Base-by-base conservation (phyloP, 306 rosid genomes). In the Trichosanthes cucumerina region DNA sequence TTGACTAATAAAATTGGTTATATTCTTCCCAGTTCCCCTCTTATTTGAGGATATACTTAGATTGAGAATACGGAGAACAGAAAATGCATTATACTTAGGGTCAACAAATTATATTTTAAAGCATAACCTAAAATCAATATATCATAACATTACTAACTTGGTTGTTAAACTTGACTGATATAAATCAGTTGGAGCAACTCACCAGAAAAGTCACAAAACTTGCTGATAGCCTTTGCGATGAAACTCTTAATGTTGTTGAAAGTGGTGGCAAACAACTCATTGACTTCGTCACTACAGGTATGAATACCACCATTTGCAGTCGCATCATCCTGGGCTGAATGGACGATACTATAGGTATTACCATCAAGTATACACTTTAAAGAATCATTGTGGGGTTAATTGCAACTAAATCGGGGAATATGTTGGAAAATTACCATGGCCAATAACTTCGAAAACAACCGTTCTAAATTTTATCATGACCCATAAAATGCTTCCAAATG, bases 221-320 rank as follows among this genome's bases (percentile, higher is more conserved):
- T 86, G 79, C 81, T 80, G 83, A 81, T 82, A 65, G 80, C 79
- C 78, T 72, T 81, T 49, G 78, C 73, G 33, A 82, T 50, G 23
- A 83, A 53, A 81, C 84, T 87, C 82, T 80, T 82, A 52, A 84
- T 88, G 79, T 82, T 80, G 79, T 82, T 66, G 38, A 88, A 88
- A 79, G 89, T 88, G 75, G 79, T 84, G 82, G 62, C 80, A 77
- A 88, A 88, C 57, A 88, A 84, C 79, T 84, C 89, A 79, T 88
- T 89, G 31, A 82, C 77, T 79, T 84, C 88, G 57, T 88, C 88
- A 79, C 54, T 76, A 64, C 77, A 16, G 57, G 82, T 52, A 80
- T 16, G 41, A 21, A 43, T 68, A 60, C 49, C 77, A 58, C 43
- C 71, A 54, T 46, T 74, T 12, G 74, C 52, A 65, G 76, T 76